Evolutionary conservation across 257 asterid species (phyloP).

Genomic region (Jasminum sambac): DNA sequence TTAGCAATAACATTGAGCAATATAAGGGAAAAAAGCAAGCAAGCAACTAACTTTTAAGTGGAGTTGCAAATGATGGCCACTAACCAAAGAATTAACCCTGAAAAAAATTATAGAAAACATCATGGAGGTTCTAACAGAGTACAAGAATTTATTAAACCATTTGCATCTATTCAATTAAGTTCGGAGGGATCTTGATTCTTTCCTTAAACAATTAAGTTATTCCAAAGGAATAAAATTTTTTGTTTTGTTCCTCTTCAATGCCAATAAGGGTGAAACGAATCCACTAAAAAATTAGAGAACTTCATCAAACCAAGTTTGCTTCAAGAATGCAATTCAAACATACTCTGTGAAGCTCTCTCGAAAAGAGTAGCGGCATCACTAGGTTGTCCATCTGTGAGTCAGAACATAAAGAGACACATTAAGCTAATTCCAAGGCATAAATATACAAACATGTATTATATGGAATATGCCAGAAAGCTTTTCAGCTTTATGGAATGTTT

Average conservation of each 20-base stretch:
- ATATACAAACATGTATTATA: too few relatives aligned
- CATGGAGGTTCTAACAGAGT: not conserved
- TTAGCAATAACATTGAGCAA: not conserved
- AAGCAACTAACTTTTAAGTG: not conserved
- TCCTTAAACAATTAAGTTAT: not conserved
- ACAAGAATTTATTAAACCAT: not conserved
- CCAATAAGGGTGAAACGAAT: not conserved
- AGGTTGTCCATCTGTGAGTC: slow-evolving; percentile 59
- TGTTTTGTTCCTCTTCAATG: not conserved
- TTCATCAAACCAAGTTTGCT: not conserved
- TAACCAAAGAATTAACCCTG: not conserved
- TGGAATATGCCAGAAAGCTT: not conserved
- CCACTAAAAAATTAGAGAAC: not conserved
- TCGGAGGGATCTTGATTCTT: not conserved
- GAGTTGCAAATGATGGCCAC: not conserved
- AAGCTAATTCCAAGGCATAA: too few relatives aligned
- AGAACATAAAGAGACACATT: slow-evolving; percentile 5
- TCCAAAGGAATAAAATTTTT: not conserved
- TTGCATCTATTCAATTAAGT: not conserved
- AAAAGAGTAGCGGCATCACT: slow-evolving; percentile 71
- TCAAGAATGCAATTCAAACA: not conserved
- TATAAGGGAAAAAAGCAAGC: not conserved
- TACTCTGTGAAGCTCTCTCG: slow-evolving; percentile 69
- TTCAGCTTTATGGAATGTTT: not conserved
- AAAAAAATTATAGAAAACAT: not conserved